Evolutionary conservation across 2,329 filamentous ascomycete genomes (phyloP), one percentile per base, ranked within the genome.

Genomic region (Coleophoma eucalyptorum): DNA sequence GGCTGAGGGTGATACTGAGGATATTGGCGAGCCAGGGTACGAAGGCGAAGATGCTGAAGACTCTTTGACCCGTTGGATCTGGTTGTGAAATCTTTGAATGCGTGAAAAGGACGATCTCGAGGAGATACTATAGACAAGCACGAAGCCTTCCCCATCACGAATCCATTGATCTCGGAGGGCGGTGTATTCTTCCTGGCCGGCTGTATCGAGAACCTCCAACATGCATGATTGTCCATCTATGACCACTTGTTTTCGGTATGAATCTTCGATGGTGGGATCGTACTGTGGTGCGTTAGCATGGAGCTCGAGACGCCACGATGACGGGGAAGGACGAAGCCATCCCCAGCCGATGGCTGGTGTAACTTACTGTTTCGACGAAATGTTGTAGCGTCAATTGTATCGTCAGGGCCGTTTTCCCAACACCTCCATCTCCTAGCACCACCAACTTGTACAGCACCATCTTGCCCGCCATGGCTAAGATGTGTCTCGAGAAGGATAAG

Each of bases 141-240:
- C 90, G 67, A 97, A 97, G 18, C 94, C 94, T 70, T 99, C 94
- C 59, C 94, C 93, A 67, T 97, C 93, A 62, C 94, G 85, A 69
- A 97, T 97, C 93, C 93, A 97, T 75, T 97, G 94, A 69, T 97
- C 94, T 65, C 94, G 83, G 64, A 97, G 76, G 43, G 94, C 94
- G 57, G 93, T 97, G 73, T 97, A 99, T 74, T 99, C 94, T 74
- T 99, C 94, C 71, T 99, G 94, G 51, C 94, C 94, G 48, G 94
- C 94, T 49, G 94, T 99, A 73, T 99, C 94, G 64, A 97, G 82
- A 44, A 96, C 91, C 72, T 97, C 93, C 64, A 97, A 84, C 92
- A 97, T 97, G 76, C 92, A 97, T 42, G 92, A 91, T 70, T 96
- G 90, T 55, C 86, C 83, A 67, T 97, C 94, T 71, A 97, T 97